phyloP scores from a whole-genome alignment of 2,329 filamentous ascomycete species.

The Colletotrichum costaricense region DNA sequence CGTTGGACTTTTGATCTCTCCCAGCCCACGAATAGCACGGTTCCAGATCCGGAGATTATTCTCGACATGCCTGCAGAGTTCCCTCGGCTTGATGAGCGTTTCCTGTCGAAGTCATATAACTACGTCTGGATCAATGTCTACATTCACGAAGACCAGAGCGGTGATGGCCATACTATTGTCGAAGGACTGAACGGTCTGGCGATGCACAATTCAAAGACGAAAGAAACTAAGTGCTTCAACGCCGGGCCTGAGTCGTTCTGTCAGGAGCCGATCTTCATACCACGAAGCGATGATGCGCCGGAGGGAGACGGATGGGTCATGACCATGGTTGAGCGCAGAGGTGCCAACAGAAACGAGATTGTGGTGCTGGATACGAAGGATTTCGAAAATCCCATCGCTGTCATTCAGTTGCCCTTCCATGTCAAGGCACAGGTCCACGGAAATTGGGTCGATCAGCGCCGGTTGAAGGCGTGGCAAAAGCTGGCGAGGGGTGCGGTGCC shows the following conservation, averaged over 20 bases:
- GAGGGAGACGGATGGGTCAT: constrained; percentile 55
- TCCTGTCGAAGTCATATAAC: constrained; percentile 50
- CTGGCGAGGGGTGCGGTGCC: neutral
- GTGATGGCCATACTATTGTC: neutral
- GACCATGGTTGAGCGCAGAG: constrained; percentile 40
- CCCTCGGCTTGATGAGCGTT: constrained; percentile 56
- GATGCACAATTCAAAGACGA: constrained; percentile 12
- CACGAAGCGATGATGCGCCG: constrained; percentile 42
- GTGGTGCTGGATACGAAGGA: constrained; percentile 54
- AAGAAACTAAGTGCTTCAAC: constrained; percentile 44
- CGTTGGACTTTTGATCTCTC: constrained; percentile 53
- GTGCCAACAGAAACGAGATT: constrained; percentile 47
- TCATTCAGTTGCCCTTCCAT: constrained; percentile 51
- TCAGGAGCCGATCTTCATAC: constrained; percentile 56
- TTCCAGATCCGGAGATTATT: constrained; percentile 43
- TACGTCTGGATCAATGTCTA: constrained; percentile 50
- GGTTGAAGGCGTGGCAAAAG: constrained; percentile 16
- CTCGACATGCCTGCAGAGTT: constrained; percentile 55
- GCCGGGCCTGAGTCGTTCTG: constrained; percentile 43
- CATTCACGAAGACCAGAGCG: constrained; percentile 38
- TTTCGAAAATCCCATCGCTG: constrained; percentile 50
- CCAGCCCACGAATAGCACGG: constrained; percentile 39
- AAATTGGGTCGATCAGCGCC: constrained; percentile 49
- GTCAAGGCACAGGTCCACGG: constrained; percentile 45
- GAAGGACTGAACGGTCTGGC: constrained; percentile 28